Conservation (phyloP, 495 filamentous ascomycete species). For the Penicillium soppii region DNA sequence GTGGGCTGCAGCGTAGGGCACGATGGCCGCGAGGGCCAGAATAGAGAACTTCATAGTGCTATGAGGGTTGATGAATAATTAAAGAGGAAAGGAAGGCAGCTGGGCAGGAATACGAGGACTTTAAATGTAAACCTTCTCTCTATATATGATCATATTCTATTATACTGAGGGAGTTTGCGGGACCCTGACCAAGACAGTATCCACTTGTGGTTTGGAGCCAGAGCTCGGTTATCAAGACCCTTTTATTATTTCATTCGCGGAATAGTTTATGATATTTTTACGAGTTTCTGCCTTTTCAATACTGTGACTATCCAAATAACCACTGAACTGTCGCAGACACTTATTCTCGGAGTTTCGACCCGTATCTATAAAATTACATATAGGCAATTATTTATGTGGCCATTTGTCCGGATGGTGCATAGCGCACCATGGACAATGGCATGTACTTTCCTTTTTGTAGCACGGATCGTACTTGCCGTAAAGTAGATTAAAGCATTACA, state of each 20-base stretch:
- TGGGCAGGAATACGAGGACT: background rate
- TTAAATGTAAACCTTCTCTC: background rate
- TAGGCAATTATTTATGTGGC: background rate
- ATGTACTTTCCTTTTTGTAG: background rate
- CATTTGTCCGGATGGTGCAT: too few relatives aligned
- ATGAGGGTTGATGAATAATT: background rate
- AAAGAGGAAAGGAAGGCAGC: background rate
- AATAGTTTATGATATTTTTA: too few relatives aligned
- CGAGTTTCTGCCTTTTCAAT: too few relatives aligned
- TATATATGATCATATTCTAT: background rate
- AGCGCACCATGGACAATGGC: background rate
- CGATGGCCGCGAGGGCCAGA: slow-evolving; percentile 29
- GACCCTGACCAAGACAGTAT: background rate
- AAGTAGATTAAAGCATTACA: background rate
- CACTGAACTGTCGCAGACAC: too few relatives aligned
- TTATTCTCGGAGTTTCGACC: too few relatives aligned
- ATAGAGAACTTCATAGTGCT: slow-evolving; percentile 26
- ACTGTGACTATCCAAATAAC: too few relatives aligned
- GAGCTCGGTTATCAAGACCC: background rate
- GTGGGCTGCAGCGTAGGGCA: slow-evolving; percentile 53
- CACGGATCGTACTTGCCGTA: background rate
- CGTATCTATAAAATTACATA: too few relatives aligned
- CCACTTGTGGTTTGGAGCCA: background rate
- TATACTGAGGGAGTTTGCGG: slow-evolving; percentile 1
- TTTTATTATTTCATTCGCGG: background rate